Evolutionary conservation across 2,329 filamentous ascomycete genomes (phyloP).

Genomic region (Aspergillus candidus): DNA sequence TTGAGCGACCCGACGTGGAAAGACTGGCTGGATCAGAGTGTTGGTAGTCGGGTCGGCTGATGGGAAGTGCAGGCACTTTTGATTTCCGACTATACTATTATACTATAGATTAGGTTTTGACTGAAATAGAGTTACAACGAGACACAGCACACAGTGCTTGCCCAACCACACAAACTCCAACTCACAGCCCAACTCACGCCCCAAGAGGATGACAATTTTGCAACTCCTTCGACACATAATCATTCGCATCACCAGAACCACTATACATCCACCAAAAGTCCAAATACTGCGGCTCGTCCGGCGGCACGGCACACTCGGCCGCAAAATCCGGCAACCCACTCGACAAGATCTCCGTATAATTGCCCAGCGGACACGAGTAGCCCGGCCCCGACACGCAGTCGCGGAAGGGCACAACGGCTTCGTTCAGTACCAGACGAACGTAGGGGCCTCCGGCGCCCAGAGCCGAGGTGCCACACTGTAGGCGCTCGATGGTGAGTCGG

Average conservation of each 20-base stretch:
- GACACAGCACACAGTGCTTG: no score
- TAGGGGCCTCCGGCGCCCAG: slow-evolving; percentile 11
- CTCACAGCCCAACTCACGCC: no score
- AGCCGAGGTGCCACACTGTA: slow-evolving; percentile 15
- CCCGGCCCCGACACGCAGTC: slow-evolving; percentile 15
- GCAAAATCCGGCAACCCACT: slow-evolving; percentile 7
- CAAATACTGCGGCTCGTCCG: slow-evolving; percentile 9
- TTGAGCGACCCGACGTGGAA: slow-evolving; percentile 43
- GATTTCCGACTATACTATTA: no score
- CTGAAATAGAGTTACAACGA: no score
- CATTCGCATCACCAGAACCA: no score
- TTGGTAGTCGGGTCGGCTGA: neutral
- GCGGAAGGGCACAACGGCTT: slow-evolving; percentile 16
- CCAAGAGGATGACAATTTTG: no score
- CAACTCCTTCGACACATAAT: no score
- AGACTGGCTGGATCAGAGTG: slow-evolving; percentile 37
- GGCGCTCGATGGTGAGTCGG: slow-evolving; percentile 18
- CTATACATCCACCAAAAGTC: slow-evolving; percentile 14
- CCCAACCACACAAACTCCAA: no score
- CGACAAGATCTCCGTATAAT: slow-evolving; percentile 8
- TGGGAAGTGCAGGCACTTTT: no score
- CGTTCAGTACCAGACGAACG: slow-evolving; percentile 18
- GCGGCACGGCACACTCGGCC: slow-evolving; percentile 7
- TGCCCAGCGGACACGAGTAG: slow-evolving; percentile 13
- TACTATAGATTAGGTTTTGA: no score